A percentile compares a stretch with the other conserved stretches of the same genome.
These are phyloP conservation scores for Aristolochia contorta DNA, from an alignment of 164 flowering plant species.

Conservation along the genomic window DNA sequence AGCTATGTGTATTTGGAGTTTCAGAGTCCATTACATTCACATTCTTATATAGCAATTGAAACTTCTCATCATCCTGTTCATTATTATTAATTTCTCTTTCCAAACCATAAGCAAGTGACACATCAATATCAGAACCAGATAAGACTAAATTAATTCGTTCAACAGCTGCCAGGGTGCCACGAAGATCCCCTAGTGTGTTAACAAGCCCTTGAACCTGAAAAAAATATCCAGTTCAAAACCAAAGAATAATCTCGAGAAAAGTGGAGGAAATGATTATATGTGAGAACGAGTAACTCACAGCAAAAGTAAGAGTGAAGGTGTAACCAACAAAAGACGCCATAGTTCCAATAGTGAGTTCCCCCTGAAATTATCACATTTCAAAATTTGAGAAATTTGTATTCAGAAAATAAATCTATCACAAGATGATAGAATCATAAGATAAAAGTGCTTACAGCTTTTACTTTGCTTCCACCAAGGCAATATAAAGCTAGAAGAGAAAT, in stretches of 20 bases:
- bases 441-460: conserved; percentile 61
- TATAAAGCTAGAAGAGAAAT: conserved; percentile 80
- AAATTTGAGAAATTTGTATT: neutral
- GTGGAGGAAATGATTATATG: neutral
- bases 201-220: conserved; percentile 94
- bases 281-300: conserved; percentile 45
- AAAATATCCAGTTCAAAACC: conserved; percentile 1
- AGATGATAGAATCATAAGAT: neutral
- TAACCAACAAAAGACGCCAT: conserved; percentile 94
- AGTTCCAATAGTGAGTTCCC: conserved; percentile 80
- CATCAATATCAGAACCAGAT: conserved; percentile 68
- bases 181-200: conserved; percentile 92
- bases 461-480: conserved; percentile 94
- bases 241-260: neutral
- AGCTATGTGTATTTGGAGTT: conserved; percentile 31
- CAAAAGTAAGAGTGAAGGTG: conserved; percentile 93
- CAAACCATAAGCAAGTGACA: conserved; percentile 80
- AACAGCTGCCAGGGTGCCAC: conserved; percentile 78
- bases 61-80: conserved; percentile 29
- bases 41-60: conserved; percentile 34
- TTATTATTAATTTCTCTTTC: conserved; percentile 58
- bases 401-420: neutral
- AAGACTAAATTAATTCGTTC: conserved; percentile 85
- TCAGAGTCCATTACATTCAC: conserved; percentile 23
- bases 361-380: conserved; percentile 39